Percentiles rank a stretch among this genome's conserved stretches.
These are phyloP conservation scores for Lepidium africanum DNA, from an alignment of 345 rosid species.

Conservation along the genomic window DNA sequence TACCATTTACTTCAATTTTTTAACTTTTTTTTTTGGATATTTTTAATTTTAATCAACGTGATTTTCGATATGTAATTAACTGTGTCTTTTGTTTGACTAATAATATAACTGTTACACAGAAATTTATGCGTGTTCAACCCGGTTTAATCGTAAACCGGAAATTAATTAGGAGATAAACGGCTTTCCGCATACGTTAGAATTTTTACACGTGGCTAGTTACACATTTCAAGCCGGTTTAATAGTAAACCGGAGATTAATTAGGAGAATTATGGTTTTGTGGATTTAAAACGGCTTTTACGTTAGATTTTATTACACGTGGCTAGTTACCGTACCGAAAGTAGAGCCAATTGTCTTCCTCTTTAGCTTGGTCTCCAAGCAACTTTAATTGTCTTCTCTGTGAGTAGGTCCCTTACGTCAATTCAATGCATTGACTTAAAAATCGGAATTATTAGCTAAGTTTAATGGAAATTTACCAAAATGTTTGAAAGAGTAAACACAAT, in stretches of 20 bases:
- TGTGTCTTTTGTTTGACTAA: neutral
- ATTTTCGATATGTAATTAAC: neutral
- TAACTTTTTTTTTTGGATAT: neutral
- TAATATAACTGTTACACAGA: neutral
- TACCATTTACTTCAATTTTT: neutral
- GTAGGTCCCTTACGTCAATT: too few relatives aligned
- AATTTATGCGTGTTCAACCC: neutral
- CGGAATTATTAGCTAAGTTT: too few relatives aligned
- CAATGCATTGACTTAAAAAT: too few relatives aligned
- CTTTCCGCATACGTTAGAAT: too few relatives aligned
- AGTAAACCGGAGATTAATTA: too few relatives aligned
- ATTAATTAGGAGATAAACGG: too few relatives aligned
- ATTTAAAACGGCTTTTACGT: neutral
- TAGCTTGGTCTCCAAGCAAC: slow-evolving; percentile 30
- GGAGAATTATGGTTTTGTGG: too few relatives aligned
- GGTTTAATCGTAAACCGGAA: slow-evolving; percentile 2
- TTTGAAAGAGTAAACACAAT: too few relatives aligned
- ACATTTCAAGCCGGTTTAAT: too few relatives aligned
- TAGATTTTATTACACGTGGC: slow-evolving; percentile 23
- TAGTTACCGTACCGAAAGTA: slow-evolving; percentile 15
- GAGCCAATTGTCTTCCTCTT: slow-evolving; percentile 1
- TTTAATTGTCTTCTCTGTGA: neutral
- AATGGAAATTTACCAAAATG: too few relatives aligned
- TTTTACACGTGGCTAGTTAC: too few relatives aligned
- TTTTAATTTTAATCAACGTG: neutral